phyloP scores from a whole-genome alignment of 1,139 yeast genomes.

The Kurtzmaniella quercitrusa region DNA sequence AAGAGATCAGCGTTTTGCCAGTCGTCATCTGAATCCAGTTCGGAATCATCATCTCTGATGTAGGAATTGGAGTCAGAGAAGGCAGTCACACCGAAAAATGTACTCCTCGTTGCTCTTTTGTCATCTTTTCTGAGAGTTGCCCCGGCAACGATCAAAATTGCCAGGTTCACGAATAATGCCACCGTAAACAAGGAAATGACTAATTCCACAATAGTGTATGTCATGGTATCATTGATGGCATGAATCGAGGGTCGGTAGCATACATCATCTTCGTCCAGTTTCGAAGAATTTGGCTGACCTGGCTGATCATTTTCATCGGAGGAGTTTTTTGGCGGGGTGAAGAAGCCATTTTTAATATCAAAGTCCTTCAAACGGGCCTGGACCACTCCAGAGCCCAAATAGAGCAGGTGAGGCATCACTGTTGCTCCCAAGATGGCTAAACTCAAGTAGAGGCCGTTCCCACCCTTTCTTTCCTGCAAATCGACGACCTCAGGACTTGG shows the following conservation, averaged over 20 bases:
- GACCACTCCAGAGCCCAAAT: constrained; percentile 88
- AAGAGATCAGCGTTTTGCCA: constrained; percentile 69
- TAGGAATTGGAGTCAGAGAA: constrained; percentile 11
- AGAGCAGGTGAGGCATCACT: constrained; percentile 95
- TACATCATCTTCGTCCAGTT: constrained; percentile 12
- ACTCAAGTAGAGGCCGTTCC: constrained; percentile 72
- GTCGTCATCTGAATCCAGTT: constrained; percentile 38
- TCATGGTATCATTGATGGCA: constrained; percentile 68
- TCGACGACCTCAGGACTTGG: constrained; percentile 70
- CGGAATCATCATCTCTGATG: constrained; percentile 29
- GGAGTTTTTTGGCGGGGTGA: constrained; percentile 11
- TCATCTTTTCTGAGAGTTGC: constrained; percentile 48
- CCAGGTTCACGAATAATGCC: constrained; percentile 81
- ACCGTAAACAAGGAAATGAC: constrained; percentile 71
- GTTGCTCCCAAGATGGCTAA: constrained; percentile 95
- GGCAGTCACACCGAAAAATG: constrained; percentile 1
- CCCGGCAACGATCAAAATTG: constrained; percentile 82
- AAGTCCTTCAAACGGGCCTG: constrained; percentile 83
- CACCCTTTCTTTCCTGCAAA: constrained; percentile 55
- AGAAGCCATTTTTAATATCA: constrained; percentile 63
- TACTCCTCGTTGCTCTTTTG: constrained; percentile 4
- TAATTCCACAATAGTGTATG: constrained; percentile 71
- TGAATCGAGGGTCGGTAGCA: constrained; percentile 61
- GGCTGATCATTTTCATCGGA: constrained; percentile 5
- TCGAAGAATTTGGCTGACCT: not conserved